A percentile compares a stretch with the other conserved stretches of the same genome.
These are phyloP conservation scores for Coemansia sp. DNA, from an alignment of 192 early-diverging fungal species.

Conservation along the genomic window DNA sequence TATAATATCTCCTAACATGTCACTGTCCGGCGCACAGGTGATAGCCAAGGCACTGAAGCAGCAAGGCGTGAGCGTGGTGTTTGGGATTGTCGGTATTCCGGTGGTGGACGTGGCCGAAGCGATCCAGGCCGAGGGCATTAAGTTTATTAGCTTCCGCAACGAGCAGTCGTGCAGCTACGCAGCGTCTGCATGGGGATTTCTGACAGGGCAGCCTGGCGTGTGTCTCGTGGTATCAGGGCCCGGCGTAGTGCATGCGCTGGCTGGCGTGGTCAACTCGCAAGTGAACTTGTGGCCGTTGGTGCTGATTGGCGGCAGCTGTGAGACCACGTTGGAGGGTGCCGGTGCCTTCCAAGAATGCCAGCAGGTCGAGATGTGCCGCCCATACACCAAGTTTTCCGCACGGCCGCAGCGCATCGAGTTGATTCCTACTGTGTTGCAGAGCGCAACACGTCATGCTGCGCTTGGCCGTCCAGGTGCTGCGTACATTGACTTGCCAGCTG, in stretches of 20 bases:
- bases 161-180: constrained; percentile 76
- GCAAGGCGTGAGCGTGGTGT: constrained; percentile 63
- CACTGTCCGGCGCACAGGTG: constrained; percentile 58
- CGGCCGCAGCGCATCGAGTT: constrained; percentile 52
- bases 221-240: constrained; percentile 71
- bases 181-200: constrained; percentile 63
- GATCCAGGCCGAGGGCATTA: constrained; percentile 63
- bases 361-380: constrained; percentile 64
- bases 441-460: constrained; percentile 55
- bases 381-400: constrained; percentile 61
- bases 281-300: constrained; percentile 72
- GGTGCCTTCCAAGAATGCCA: constrained; percentile 73
- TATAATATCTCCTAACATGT: not conserved
- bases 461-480: constrained; percentile 65
- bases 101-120: constrained; percentile 78
- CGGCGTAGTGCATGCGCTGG: constrained; percentile 70
- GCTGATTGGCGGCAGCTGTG: constrained; percentile 64
- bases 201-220: constrained; percentile 64
- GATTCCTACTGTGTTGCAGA: constrained; percentile 58
- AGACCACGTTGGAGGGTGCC: constrained; percentile 52
- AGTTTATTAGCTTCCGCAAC: constrained; percentile 71
- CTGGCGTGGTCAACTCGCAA: constrained; percentile 68
- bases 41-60: constrained; percentile 60
- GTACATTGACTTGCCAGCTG: constrained; percentile 69
- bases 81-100: constrained; percentile 79